Evolutionary conservation across 805 yeast genomes (phyloP), one percentile per base, ranked within the genome.

Genomic region (Candida broadrunensis): DNA sequence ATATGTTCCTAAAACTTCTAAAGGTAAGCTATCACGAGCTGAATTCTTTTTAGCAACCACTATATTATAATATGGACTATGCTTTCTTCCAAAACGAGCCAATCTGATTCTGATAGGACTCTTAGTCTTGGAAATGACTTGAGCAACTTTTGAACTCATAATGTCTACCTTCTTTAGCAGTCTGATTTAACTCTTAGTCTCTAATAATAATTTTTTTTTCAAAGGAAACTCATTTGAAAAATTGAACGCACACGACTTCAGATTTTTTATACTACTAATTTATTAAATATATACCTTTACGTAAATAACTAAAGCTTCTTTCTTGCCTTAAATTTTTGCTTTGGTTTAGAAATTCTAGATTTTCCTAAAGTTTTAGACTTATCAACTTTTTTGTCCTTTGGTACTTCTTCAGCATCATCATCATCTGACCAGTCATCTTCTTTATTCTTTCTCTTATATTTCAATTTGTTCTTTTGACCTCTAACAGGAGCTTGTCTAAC

Each of bases 1-100:
- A 60, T 88, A 93, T 1, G 97, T 88, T 23, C 99, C 99, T 47
- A 93, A 65, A 9, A 93, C 99, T 64, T 93, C 99, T 35, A 93
- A 82, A 11, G 99, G 99, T 50, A 85, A 77, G 40, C 80, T 81
- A 61, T 88, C 89, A 51, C 95, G 75, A n/a, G 88, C 93, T n/a
- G 81, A 73, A 44, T 73, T 69, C 40, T 80, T 77, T 48, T 83
- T 80, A 4, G 95, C 80, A 12, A 91, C 97, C 12, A 91, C 97
- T 39, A 93, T 89, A 64, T 93, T 93, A 70, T 88, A 93, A 3
- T 85, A 71, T 0, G 99, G 99, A 46, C 80, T 82, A 61, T 84
- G 83, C 52, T 75, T 83, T 61, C 97, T 80, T 26, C 99, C 99
- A 66, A 91, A 89, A 48, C 97, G 75, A 36, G 97, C 95, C 43